Conservation (phyloP, 257 asterid species). For the Jaltomata sinuosa region DNA sequence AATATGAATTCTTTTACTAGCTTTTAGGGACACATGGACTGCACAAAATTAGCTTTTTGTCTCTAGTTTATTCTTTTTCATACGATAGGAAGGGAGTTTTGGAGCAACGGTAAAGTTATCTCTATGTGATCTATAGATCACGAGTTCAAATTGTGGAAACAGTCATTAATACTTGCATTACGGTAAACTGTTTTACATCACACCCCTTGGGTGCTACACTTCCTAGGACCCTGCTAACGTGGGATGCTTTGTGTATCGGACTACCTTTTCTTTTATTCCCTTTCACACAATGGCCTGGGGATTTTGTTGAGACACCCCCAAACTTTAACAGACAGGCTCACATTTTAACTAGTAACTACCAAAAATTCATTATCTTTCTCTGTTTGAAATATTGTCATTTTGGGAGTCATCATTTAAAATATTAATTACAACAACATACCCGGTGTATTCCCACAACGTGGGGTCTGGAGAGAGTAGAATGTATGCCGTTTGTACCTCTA, state of each 20-base stretch:
- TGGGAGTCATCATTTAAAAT: neutral
- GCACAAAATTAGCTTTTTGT: neutral
- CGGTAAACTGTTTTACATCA: fast-evolving
- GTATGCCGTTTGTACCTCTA: too few relatives aligned
- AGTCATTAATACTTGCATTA: neutral
- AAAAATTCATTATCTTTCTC: neutral
- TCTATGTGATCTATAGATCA: too few relatives aligned
- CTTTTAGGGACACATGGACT: neutral
- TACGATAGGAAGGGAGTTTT: neutral
- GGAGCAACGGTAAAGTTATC: neutral
- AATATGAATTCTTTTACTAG: neutral
- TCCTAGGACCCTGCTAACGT: fast-evolving
- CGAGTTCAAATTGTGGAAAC: too few relatives aligned
- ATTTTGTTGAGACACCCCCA: neutral
- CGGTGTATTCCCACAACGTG: too few relatives aligned
- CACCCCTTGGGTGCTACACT: neutral
- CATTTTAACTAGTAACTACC: neutral
- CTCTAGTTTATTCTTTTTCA: neutral
- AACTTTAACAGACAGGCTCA: neutral
- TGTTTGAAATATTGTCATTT: neutral
- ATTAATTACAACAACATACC: too few relatives aligned
- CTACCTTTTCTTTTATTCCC: fast-evolving
- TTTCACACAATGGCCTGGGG: neutral
- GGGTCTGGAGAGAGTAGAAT: too few relatives aligned
- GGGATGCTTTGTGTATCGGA: neutral